Evolutionary conservation across 495 filamentous ascomycete genomes (phyloP).

Genomic region (Trichocladium uniseriatum): DNA sequence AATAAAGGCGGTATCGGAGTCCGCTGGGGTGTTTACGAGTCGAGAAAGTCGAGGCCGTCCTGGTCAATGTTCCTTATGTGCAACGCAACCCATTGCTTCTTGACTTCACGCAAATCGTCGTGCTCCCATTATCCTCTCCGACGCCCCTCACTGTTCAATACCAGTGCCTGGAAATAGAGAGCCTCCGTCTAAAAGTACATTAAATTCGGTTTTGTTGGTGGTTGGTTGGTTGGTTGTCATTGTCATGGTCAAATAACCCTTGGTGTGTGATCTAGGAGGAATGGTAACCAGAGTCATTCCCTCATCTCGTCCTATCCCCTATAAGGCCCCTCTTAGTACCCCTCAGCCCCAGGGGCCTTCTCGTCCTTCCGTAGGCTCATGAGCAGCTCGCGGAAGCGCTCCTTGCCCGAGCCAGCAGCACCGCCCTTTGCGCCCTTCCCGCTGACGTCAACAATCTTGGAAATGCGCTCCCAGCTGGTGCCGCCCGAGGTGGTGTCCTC

Average conservation of each 20-base stretch:
- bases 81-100: not conserved
- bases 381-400: slow-evolving; percentile 87
- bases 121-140: slow-evolving; percentile 7
- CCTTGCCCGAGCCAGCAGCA: slow-evolving; percentile 80
- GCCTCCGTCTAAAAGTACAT: slow-evolving; percentile 13
- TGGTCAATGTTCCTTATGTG: not conserved
- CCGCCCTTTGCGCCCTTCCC: slow-evolving; percentile 84
- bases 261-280: not conserved
- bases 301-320: not conserved
- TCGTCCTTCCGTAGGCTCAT: slow-evolving; percentile 84
- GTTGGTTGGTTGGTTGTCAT: not conserved
- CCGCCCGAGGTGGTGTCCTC: slow-evolving; percentile 90
- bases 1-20: slow-evolving; percentile 11
- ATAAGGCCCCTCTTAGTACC: too few species aligned
- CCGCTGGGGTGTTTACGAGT: not conserved
- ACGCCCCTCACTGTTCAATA: slow-evolving; percentile 9
- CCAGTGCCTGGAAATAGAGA: slow-evolving; percentile 3
- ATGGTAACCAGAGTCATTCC: not conserved
- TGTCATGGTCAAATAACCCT: not conserved
- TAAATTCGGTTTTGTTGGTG: slow-evolving; percentile 1
- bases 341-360: slow-evolving; percentile 78
- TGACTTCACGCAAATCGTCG: not conserved
- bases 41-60: not conserved
- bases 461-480: slow-evolving; percentile 97
- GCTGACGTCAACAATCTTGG: slow-evolving; percentile 90